Conservation (phyloP, 352 stramenopile genomes). For the Phytophthora brassicae region DNA sequence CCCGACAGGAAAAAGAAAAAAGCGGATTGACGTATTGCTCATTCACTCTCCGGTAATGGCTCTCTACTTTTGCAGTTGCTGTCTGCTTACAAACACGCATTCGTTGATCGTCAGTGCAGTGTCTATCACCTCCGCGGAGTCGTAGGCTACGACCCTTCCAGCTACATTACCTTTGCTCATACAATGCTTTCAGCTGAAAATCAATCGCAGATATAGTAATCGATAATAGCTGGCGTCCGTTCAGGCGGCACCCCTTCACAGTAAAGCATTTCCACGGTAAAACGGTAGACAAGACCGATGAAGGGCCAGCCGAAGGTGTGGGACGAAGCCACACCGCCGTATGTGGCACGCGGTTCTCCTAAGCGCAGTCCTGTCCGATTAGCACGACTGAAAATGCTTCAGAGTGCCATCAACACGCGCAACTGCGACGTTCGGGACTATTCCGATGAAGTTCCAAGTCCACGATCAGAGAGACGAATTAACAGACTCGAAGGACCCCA, state of each 20-base stretch:
- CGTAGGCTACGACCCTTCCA: too few relatives aligned
- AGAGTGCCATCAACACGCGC: constrained; percentile 78
- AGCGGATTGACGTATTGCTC: too few relatives aligned
- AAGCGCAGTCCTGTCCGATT: constrained; percentile 79
- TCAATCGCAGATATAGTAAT: too few relatives aligned
- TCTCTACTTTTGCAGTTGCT: too few relatives aligned
- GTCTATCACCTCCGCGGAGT: too few relatives aligned
- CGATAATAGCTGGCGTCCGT: neutral
- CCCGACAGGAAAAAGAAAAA: too few relatives aligned
- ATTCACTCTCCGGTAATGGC: too few relatives aligned
- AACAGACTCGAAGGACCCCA: constrained; percentile 32
- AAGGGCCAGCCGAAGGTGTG: constrained; percentile 29
- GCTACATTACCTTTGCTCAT: too few relatives aligned
- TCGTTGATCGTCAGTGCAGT: too few relatives aligned
- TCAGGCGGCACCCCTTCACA: constrained; percentile 10
- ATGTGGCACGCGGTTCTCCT: constrained; percentile 41
- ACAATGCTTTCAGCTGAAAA: too few relatives aligned
- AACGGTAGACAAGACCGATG: constrained; percentile 27
- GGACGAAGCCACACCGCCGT: constrained; percentile 29
- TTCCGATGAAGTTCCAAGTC: constrained; percentile 25
- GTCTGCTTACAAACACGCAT: too few relatives aligned
- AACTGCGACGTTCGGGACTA: constrained; percentile 71
- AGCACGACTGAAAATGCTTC: constrained; percentile 79
- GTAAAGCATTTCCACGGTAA: neutral
- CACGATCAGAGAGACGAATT: constrained; percentile 28